Evolutionary conservation across 139 green algal genomes (phyloP), one percentile per base, ranked within the genome.

Genomic region (Zygnema cylindricum): DNA sequence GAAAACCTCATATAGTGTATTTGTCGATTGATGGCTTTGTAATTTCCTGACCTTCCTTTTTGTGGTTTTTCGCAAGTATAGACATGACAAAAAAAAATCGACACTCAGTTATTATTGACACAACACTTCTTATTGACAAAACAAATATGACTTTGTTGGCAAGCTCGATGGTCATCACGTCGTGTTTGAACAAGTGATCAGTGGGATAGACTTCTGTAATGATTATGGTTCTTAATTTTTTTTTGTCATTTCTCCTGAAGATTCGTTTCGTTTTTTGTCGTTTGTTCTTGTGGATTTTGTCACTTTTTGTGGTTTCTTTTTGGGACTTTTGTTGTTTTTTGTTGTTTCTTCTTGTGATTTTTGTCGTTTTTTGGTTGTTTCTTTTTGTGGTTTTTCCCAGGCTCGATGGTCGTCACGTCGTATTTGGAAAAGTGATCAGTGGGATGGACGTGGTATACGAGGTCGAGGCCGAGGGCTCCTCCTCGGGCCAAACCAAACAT

Each of bases 161-260:
- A 89, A 89, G 92, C 55, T 95, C 69, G 92, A 94, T 43, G 93
- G 93, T 22, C 87, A 43, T 25, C 96, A 99, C 86, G 95, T 98
- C 16, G 97, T 99, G 36, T 99, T 99, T 90, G 97, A 97, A 75
- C 96, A 97, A 86, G 96, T 98, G 0, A 75, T 98, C 22, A 94
- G 98, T 77, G 97, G 97, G 77, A 98, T 98, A 96, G 96, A 98
- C 84, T n/a, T n/a, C n/a, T n/a, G n/a, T n/a, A n/a, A n/a, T n/a
- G n/a, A n/a, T n/a, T n/a, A n/a, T n/a, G n/a, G n/a, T n/a, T n/a
- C n/a, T n/a, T n/a, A n/a, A n/a, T n/a, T n/a, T n/a, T n/a, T n/a
- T n/a, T n/a, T n/a, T n/a, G n/a, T n/a, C n/a, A n/a, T n/a, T n/a
- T n/a, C n/a, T n/a, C n/a, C n/a, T n/a, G n/a, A n/a, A n/a, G n/a